Evolutionary conservation across 441 rosid species (phyloP), one percentile per base, ranked within the genome.

Genomic region (Manihot esculenta): DNA sequence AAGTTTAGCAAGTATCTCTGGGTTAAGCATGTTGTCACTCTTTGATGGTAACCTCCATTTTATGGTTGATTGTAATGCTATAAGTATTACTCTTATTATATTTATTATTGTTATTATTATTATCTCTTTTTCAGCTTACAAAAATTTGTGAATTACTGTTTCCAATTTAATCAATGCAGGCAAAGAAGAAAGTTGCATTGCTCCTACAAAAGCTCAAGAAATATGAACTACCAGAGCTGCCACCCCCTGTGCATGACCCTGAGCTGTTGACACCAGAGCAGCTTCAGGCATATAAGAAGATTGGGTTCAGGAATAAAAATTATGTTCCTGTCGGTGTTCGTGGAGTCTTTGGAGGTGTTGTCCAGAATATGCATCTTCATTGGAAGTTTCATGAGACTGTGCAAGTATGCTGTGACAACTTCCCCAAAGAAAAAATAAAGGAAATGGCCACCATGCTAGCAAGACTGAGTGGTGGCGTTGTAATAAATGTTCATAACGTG

Each of bases 361-460:
- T 95, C 9, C 99, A 95, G 71, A 95, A 95, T 79, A 91, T 95
- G 98, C 99, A 95, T 85, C 84, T 95, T 72, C 99, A 95, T 64
- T 95, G 98, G 99, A 95, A 94, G 85, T 94, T 94, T 85, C 99
- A 94, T 64, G 98, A 94, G 87, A 94, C 99, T 0, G 97, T 94
- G 55, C 98, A 93, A 82, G 97, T 93, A 69, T 89, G 94, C 55
- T 93, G 98, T 59, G 97, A 91, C 82, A 89, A 91, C 81, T 89
- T 91, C 69, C 92, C 97, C 14, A 88, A 88, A 79, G 98, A 93
- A 72, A 91, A 85, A 79, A 91, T 93, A 38, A 93, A 91, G 82
- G 96, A 91, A 77, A 91, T 93, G 98, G 96, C 97, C 0, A 85
- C 86, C 58, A 91, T 93, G 96, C 69, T 93, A 60, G 88, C 96